Conservation (phyloP, 2,329 filamentous ascomycete genomes). For the Fusarium annulatum region DNA sequence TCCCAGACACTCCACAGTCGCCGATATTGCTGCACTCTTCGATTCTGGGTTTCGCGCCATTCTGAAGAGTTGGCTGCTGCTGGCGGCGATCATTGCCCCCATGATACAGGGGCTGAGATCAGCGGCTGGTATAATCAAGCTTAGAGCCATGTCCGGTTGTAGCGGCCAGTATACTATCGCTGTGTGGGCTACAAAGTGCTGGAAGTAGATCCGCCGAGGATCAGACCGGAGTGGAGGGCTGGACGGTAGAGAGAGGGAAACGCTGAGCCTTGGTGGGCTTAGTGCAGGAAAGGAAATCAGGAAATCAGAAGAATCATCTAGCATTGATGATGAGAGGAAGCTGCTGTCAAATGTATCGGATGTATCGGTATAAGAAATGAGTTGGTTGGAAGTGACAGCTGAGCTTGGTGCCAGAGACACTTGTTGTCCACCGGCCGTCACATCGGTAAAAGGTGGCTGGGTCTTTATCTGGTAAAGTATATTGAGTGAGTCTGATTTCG, state of each 20-base stretch:
- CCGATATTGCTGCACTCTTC: neutral
- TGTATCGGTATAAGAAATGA: too few relatives aligned
- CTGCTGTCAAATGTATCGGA: neutral
- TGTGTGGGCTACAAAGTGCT: constrained; percentile 14
- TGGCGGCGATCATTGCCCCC: constrained; percentile 12
- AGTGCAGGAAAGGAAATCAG: rapidly evolving
- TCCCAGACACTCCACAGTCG: neutral
- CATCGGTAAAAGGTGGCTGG: too few relatives aligned
- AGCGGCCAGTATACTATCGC: constrained; percentile 12
- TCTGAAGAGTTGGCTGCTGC: constrained; percentile 6
- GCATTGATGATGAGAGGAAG: rapidly evolving
- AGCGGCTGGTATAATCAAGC: constrained; percentile 1
- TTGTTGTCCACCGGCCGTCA: too few relatives aligned
- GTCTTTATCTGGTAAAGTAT: neutral
- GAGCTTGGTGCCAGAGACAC: neutral
- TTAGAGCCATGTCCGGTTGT: neutral
- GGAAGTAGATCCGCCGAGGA: constrained; percentile 2
- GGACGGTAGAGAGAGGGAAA: neutral
- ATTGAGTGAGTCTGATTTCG: neutral
- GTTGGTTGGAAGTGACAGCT: neutral
- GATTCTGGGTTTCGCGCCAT: neutral
- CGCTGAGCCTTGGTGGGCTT: rapidly evolving
- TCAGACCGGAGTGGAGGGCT: constrained; percentile 2
- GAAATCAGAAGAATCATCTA: rapidly evolving
- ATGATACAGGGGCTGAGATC: constrained; percentile 12